Base-by-base conservation (phyloP, 768 basidiomycete species). In the Boletus edulis region DNA sequence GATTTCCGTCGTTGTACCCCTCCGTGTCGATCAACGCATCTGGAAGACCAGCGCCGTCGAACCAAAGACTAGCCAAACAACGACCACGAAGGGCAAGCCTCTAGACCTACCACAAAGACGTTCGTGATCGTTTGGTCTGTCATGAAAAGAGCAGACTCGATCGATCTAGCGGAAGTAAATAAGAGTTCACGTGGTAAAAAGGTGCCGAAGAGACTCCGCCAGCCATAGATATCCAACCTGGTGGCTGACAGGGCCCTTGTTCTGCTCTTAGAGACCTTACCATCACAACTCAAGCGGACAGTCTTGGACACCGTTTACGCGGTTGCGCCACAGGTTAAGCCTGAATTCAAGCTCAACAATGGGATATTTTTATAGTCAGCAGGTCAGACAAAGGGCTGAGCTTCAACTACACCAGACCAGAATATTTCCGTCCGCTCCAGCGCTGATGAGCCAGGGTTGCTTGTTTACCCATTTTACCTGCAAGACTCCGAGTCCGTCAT, bases 391-490 rank as follows among this genome's bases (percentile, higher is more conserved):
- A 70, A 68, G 63, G 31, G 57, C 60, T 66, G 61, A 51, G 55
- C 49, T 61, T 72, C 57, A 91, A 74, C 85, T 89, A 77, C 85
- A 91, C 97, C 96, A 99, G 51, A 98, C 81, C 52, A 84, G 73
- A 43, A 89, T 86, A 57, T 82, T 81, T 39, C 97, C 95, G 73
- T 99, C 97, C 37, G 97, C 93, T 24, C 94, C 97, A 37, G 88
- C 86, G 63, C 89, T 93, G 55, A 94, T 78, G 38, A 97, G 79
- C 97, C 96, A 98, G 50, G 96, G 94, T 57, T 94, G 87, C 59
- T 83, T 83, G 62, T 78, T 83, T 56, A 88, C 89, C 96, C 97
- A 99, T 69, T 80, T 85, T 54, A 95, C 76, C 66, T 94, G 90
- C 55, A 98, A 78, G 50, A 98, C 95, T 38, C 97, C 97, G 22